Evolutionary conservation across 176 grass and related monocot genomes (phyloP), one percentile per base, ranked within the genome.

Genomic region (Avena sativa): DNA sequence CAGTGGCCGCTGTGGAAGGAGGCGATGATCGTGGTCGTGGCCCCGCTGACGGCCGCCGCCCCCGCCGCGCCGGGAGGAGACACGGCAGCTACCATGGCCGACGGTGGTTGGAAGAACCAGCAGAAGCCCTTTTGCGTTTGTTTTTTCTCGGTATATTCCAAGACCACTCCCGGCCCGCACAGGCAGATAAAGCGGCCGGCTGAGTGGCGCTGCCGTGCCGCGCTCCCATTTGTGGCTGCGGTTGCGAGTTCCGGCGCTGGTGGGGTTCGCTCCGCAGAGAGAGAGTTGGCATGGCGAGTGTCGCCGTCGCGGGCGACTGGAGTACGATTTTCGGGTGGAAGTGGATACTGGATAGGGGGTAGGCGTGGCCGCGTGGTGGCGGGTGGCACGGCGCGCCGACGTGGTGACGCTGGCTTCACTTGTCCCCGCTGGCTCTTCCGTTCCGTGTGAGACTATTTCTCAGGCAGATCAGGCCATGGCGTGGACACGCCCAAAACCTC

Each of bases 201-300:
- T 78, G 88, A 90, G 89, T 90, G 89, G 89, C 79, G 79, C 89
- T 87, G 65, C 89, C 84, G 80, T 23, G 23, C 23, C 23, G 23
- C 23, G 23, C 23, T 23, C 23, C 65, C 74, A 73, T 50, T 14
- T 90, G 89, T 87, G 89, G 89, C 89, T 90, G 88, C 79, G 79
- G 79, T 83, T 86, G 49, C 59, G 60, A 82, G 3, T 65, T 8
- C 71, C 67, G 57, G 23, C 76, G 36, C 4, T 19, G 81, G 81
- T 50, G 84, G 88, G 79, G 30, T 64, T 49, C 89, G 4, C 79
- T 21, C 44, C 23, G 55, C 88, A 90, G 88, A 1, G 79, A 11
- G n/a, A 9, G 5, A 6, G 17, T 12, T 13, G 21, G 25, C 74
- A 19, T 4, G 43, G 28, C 44, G 62, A 67, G 79, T 16, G n/a